Evolutionary conservation across 768 basidiomycete genomes (phyloP), one percentile per base, ranked within the genome.

Genomic region (Leccinellum albellum): DNA sequence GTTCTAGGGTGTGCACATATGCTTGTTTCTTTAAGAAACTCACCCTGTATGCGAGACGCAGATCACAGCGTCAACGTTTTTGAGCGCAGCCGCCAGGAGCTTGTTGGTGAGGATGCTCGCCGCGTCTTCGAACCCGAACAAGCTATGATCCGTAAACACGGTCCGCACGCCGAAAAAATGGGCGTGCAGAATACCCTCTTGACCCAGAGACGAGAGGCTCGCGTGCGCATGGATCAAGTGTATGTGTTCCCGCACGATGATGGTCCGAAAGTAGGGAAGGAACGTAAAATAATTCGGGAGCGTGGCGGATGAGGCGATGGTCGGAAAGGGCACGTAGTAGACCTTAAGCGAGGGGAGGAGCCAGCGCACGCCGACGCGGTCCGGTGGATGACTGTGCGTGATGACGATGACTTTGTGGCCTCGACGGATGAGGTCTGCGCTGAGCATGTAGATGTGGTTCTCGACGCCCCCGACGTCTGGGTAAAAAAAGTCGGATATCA

Each of bases 41-140:
- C 67, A 93, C 96, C 96, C 94, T 0, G 95, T 98, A 73, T 98
- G 90, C 8, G 94, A 96, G 49, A 98, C 97, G 64, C 94, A 98
- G 24, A 98, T 94, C 1, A 91, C 92, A 0, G 88, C 93, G 63
- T 98, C 96, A 0, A 95, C 91, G 68, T 96, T 94, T 58, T 86
- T 83, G 66, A 99, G 75, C 2, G 90, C 87, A 4, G 84, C 94
- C 12, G 84, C 89, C 40, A 98, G 77, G 32, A 99, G 81, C 71
- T 99, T 99, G 76, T 99, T 99, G 6, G 97, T 98, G 61, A 98
- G 77, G 40, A 99, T 96, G 63, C 95, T 94, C 1, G 94, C 95
- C 15, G 97, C 95, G 67, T 98, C 95, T 31, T 92, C 95, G 66
- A 99, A 94, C 2, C 94, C 96, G 64, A 98, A 98, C 26, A 99